Base-by-base conservation (phyloP, 352 stramenopile genomes). In the Thraustotheca clavata region DNA sequence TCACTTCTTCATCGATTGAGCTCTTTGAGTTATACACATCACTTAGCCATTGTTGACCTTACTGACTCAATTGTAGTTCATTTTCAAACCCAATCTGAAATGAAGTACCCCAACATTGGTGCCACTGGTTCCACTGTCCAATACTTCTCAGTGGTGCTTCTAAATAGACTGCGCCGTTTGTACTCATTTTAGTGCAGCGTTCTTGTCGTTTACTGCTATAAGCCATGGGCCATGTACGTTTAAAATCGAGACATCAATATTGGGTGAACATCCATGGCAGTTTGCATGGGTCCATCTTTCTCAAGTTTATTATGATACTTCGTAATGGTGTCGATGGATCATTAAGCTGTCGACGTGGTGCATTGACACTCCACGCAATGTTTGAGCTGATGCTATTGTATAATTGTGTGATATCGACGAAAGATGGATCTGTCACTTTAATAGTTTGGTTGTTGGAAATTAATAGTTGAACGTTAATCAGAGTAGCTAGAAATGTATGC, bases 231-330 rank as follows among this genome's bases (percentile, higher is more conserved):
- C 38, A 65, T 18, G 6, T 8, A 8, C 31, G 20, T 29, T 3
- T 22, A 31, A 65, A 54, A 20, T 65, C 57, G 24, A 65, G 33
- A 40, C 57, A 65, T 29, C 57, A 65, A 31, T 65, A 65, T 24
- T 65, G 57, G 11, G 57, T 65, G 31, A 54, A 52, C 35, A 65
- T 54, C 36, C 36, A 54, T 4, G 57, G 57, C 35, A 65, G n/a
- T 46, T 32, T 54, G 38, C 57, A 65, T 31, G 57, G 57, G 27
- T 65, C 38, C 57, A 65, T 54, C 14, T 8, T 1, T 22, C 57
- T 40, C n/a, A 65, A 35, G n/a, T 43, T 22, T 16, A 18, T 32
- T 14, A 65, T 43, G 1, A 48, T 16, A 38, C 11, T 26, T n/a
- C 4, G 26, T 22, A 18, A 65, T 59, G 16, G 27, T 41, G 11